Conservation (phyloP, 2,329 filamentous ascomycete genomes). For the Lecanicillium sp. region DNA sequence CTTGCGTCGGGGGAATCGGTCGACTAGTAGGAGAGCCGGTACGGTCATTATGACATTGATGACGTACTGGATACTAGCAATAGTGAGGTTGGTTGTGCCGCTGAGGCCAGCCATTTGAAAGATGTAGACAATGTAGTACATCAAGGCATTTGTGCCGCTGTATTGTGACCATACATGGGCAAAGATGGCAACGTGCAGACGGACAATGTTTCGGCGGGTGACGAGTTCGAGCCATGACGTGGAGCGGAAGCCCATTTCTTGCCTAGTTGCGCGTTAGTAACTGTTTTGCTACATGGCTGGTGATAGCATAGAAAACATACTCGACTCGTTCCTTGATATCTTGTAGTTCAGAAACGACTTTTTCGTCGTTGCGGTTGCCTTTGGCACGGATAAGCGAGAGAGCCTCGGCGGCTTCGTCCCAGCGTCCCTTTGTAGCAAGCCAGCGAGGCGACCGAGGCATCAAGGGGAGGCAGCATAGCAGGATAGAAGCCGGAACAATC, state of each 20-base stretch:
- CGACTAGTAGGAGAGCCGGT: constrained; percentile 40
- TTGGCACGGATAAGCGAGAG: constrained; percentile 47
- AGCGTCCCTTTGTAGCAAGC: constrained; percentile 52
- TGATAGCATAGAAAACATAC: constrained; percentile 8
- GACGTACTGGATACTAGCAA: constrained; percentile 43
- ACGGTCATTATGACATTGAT: constrained; percentile 41
- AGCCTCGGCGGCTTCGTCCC: constrained; percentile 40
- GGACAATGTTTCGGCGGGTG: constrained; percentile 33
- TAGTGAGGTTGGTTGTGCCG: constrained; percentile 37
- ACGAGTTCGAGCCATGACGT: constrained; percentile 28
- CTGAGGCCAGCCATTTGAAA: constrained; percentile 20
- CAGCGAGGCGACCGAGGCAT: constrained; percentile 53
- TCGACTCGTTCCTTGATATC: constrained; percentile 32
- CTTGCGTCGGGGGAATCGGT: constrained; percentile 50
- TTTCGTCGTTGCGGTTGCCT: constrained; percentile 42
- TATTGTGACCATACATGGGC: constrained; percentile 44
- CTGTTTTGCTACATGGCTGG: not conserved
- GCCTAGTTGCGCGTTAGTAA: constrained; percentile 1
- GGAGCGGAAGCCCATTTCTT: constrained; percentile 8
- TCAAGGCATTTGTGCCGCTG: constrained; percentile 40
- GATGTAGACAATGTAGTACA: constrained; percentile 42
- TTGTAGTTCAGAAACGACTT: constrained; percentile 47
- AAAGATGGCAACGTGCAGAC: constrained; percentile 35
- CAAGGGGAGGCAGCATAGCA: constrained; percentile 48
- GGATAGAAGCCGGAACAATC: constrained; percentile 49